phyloP scores from a whole-genome alignment of 1,284 basidiomycete genomes.

The Sporisorium sorghi region DNA sequence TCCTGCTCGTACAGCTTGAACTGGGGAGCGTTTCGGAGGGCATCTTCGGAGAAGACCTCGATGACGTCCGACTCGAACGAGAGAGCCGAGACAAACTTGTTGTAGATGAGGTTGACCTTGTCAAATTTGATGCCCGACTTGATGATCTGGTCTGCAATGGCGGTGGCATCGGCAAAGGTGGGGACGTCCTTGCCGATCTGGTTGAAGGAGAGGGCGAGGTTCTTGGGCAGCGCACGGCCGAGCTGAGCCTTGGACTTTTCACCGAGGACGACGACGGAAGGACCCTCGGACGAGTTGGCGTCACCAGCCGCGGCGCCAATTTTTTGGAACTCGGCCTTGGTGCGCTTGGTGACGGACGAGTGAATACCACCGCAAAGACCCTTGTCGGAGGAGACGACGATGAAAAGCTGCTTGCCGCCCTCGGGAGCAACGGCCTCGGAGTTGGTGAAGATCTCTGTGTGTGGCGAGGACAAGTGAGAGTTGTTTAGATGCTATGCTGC shows the following conservation, averaged over 20 bases:
- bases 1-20: conserved; percentile 69
- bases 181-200: conserved; percentile 97
- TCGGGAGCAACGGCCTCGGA: conserved; percentile 62
- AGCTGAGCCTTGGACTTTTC: conserved; percentile 98
- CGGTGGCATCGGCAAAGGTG: conserved; percentile 93
- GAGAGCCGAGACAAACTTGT: conserved; percentile 93
- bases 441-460: conserved; percentile 66
- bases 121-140: conserved; percentile 89
- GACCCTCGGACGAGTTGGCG: conserved; percentile 44
- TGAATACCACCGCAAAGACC: conserved; percentile 99
- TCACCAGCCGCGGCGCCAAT: conserved; percentile 74
- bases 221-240: conserved; percentile 75
- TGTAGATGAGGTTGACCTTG: conserved; percentile 87
- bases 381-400: conserved; percentile 97
- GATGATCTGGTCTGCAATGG: conserved; percentile 91
- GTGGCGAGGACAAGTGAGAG: not conserved
- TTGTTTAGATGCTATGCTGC: not conserved
- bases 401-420: conserved; percentile 72
- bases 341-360: conserved; percentile 92
- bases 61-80: conserved; percentile 85
- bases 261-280: conserved; percentile 76
- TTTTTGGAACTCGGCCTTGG: conserved; percentile 75
- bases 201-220: conserved; percentile 90
- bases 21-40: conserved; percentile 74
- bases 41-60: conserved; percentile 74